Percentiles rank a stretch among this genome's conserved stretches.
Evolutionary conservation across 2,329 filamentous ascomycete genomes (phyloP).

Genomic region (Stemphylium beticola): DNA sequence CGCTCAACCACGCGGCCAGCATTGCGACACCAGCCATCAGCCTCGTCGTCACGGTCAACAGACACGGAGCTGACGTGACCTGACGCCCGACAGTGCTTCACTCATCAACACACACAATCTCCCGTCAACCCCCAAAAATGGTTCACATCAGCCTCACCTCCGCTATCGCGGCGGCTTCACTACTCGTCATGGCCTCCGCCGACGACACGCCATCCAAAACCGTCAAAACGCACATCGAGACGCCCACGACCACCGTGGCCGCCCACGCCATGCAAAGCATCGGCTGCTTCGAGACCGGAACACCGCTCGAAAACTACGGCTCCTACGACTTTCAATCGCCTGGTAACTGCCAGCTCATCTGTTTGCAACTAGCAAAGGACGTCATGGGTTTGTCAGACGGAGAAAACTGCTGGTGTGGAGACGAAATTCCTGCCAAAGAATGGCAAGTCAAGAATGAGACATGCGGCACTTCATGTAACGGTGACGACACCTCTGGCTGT

Average conservation of each 20-base stretch:
- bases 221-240: slow-evolving; percentile 34
- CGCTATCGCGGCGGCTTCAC: slow-evolving; percentile 40
- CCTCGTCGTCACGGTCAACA: neutral
- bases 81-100: slow-evolving; percentile 17
- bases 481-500: slow-evolving; percentile 66
- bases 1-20: slow-evolving; percentile 20
- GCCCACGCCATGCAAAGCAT: slow-evolving; percentile 41
- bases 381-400: slow-evolving; percentile 70
- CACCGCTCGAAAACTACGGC: slow-evolving; percentile 57
- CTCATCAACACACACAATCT: slow-evolving; percentile 9
- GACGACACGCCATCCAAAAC: slow-evolving; percentile 20
- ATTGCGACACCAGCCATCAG: slow-evolving; percentile 24
- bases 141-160: slow-evolving; percentile 40
- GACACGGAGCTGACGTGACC: slow-evolving; percentile 24
- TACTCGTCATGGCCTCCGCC: slow-evolving; percentile 37
- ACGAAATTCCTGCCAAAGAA: slow-evolving; percentile 65
- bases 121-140: slow-evolving; percentile 34
- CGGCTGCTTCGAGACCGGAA: slow-evolving; percentile 60
- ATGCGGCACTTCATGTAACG: slow-evolving; percentile 72
- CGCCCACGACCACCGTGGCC: slow-evolving; percentile 38
- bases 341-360: slow-evolving; percentile 62
- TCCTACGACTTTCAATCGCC: slow-evolving; percentile 59
- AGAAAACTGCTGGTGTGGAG: slow-evolving; percentile 75
- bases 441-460: slow-evolving; percentile 62
- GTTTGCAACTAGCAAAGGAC: slow-evolving; percentile 54